Evolutionary conservation across 768 basidiomycete species (phyloP).

Genomic region (Scleroderma citrinum): DNA sequence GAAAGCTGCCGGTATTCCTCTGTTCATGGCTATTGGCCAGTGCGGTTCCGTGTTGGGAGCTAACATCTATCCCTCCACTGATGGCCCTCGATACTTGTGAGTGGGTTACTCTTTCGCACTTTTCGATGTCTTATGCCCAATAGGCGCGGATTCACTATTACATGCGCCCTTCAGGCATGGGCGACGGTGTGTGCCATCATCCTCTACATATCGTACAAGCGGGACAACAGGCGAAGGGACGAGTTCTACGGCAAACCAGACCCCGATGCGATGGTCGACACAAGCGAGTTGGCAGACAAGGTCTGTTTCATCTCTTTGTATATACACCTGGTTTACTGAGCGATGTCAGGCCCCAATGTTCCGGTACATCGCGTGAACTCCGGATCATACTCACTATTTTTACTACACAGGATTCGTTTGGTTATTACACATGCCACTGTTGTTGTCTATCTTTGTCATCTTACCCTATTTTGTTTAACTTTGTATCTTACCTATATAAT

Average conservation of each 20-base stretch:
- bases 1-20: slow-evolving; percentile 67
- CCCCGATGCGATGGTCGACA: slow-evolving; percentile 44
- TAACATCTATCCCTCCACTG: slow-evolving; percentile 59
- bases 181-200: slow-evolving; percentile 47
- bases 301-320: slow-evolving; percentile 25
- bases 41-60: slow-evolving; percentile 74
- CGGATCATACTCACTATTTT: background rate
- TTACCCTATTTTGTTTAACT: background rate
- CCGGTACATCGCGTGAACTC: slow-evolving; percentile 6
- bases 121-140: slow-evolving; percentile 1
- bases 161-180: slow-evolving; percentile 48
- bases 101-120: slow-evolving; percentile 13
- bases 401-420: too few relatives aligned
- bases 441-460: background rate
- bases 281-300: slow-evolving; percentile 60
- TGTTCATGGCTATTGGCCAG: slow-evolving; percentile 79
- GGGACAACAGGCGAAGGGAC: slow-evolving; percentile 54
- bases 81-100: slow-evolving; percentile 63
- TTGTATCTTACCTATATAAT: too few relatives aligned
- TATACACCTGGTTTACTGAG: background rate
- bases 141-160: slow-evolving; percentile 58
- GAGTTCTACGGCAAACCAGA: slow-evolving; percentile 45
- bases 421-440: too few relatives aligned
- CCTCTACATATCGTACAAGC: slow-evolving; percentile 55
- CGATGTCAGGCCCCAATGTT: slow-evolving; percentile 8